Percentiles rank a stretch among this genome's conserved stretches.
Evolutionary conservation across 176 grass and related monocot species (phyloP).

Genomic region (Canna indica): DNA sequence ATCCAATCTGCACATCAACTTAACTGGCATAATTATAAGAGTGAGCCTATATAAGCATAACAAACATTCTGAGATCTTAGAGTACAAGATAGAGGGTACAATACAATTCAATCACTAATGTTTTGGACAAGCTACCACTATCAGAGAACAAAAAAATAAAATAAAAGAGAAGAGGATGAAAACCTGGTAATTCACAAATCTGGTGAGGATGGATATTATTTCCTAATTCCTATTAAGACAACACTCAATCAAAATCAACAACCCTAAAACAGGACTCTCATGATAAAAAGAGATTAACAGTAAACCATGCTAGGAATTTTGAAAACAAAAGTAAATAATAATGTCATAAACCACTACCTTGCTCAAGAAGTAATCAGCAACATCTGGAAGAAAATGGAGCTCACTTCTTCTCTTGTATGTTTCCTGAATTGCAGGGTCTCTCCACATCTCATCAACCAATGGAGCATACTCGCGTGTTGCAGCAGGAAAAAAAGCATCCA

Average conservation of each 20-base stretch:
- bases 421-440: slow-evolving; percentile 80
- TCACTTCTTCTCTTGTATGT: slow-evolving; percentile 90
- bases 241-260: neutral
- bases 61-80: neutral
- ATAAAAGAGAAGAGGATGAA: neutral
- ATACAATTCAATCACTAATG: too few relatives aligned
- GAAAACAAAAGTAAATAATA: neutral
- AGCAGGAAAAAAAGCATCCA: slow-evolving; percentile 92
- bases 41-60: too few relatives aligned
- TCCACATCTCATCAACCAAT: slow-evolving; percentile 86
- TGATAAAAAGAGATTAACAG: neutral
- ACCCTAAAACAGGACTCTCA: neutral
- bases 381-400: slow-evolving; percentile 84
- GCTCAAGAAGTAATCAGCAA: slow-evolving; percentile 78
- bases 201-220: neutral
- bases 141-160: neutral
- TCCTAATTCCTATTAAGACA: neutral
- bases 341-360: slow-evolving; percentile 38
- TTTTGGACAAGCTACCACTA: neutral
- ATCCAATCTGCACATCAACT: too few relatives aligned
- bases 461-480: slow-evolving; percentile 90
- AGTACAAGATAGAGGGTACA: neutral
- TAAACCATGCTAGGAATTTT: neutral
- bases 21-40: too few relatives aligned
- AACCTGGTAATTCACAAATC: neutral